phyloP scores from a whole-genome alignment of 257 asterid species.

The Fraxinus anomala region DNA sequence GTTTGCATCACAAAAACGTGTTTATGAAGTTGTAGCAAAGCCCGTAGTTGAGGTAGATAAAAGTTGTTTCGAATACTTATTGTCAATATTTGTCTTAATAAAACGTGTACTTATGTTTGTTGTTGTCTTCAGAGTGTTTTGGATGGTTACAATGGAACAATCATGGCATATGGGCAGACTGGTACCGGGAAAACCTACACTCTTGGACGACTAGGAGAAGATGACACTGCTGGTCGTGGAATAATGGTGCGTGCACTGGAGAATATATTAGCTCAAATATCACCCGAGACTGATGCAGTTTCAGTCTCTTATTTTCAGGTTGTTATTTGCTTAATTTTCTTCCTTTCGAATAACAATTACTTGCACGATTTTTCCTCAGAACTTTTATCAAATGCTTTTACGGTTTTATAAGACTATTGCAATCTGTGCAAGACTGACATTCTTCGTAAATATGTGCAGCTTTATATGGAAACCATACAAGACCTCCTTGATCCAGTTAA shows the following conservation, averaged over 20 bases:
- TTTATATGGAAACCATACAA: constrained; percentile 85
- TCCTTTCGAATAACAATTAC: constrained; percentile 14
- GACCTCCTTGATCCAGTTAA: constrained; percentile 82
- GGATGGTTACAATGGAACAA: constrained; percentile 93
- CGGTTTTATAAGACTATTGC: background rate
- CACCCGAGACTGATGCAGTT: constrained; percentile 61
- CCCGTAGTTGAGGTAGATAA: constrained; percentile 85
- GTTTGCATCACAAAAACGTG: constrained; percentile 84
- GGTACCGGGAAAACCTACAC: constrained; percentile 95
- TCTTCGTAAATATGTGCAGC: constrained; percentile 47
- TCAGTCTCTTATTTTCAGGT: constrained; percentile 91
- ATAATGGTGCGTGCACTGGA: constrained; percentile 95
- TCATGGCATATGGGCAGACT: constrained; percentile 96
- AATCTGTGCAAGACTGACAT: constrained; percentile 8
- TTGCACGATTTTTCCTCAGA: background rate
- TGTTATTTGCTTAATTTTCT: constrained; percentile 15
- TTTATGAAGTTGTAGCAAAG: constrained; percentile 91
- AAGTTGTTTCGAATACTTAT: constrained; percentile 11
- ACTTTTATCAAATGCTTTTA: constrained; percentile 2
- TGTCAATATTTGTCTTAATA: constrained; percentile 15
- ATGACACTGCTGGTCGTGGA: constrained; percentile 80
- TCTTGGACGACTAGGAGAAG: constrained; percentile 83
- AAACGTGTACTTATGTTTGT: constrained; percentile 2
- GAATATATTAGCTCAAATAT: constrained; percentile 64
- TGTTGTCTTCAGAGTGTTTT: constrained; percentile 71